Conservation (phyloP, 2,329 filamentous ascomycete genomes). For the Aspergillus puulaauensis region DNA sequence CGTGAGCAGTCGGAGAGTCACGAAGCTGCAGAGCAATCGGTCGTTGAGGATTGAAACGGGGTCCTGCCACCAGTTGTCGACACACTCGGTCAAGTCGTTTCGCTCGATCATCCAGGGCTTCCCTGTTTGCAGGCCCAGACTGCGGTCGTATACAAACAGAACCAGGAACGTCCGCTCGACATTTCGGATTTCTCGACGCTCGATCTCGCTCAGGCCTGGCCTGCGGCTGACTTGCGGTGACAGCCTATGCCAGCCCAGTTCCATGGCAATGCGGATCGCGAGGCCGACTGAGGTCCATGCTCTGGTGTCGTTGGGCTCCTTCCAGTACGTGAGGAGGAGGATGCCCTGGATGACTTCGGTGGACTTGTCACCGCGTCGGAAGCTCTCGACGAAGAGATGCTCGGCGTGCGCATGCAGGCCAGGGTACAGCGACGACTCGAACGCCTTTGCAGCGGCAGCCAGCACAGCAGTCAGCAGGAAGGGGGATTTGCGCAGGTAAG, state of each 20-base stretch:
- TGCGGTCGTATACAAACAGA: neutral
- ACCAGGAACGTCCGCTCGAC: neutral
- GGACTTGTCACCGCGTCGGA: neutral
- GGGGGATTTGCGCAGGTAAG: neutral
- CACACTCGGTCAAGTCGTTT: neutral
- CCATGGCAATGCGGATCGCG: neutral
- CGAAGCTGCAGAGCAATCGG: neutral
- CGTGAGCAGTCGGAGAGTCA: neutral
- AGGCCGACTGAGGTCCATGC: neutral
- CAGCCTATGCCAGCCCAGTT: neutral
- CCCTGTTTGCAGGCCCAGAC: neutral
- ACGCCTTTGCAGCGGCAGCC: neutral
- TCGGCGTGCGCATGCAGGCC: neutral
- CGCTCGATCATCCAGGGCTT: neutral
- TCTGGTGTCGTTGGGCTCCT: neutral
- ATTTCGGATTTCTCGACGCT: neutral
- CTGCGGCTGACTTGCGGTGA: neutral
- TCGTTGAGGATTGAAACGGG: neutral
- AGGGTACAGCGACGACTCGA: neutral
- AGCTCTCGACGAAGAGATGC: neutral
- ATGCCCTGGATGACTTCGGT: neutral
- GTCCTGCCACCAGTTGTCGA: neutral
- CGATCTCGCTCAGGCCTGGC: neutral
- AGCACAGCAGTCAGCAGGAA: neutral
- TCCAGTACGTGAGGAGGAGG: neutral